Base-by-base conservation (phyloP, 192 early-diverging fungal genomes). In the Thoreauomyces humboldtii region DNA sequence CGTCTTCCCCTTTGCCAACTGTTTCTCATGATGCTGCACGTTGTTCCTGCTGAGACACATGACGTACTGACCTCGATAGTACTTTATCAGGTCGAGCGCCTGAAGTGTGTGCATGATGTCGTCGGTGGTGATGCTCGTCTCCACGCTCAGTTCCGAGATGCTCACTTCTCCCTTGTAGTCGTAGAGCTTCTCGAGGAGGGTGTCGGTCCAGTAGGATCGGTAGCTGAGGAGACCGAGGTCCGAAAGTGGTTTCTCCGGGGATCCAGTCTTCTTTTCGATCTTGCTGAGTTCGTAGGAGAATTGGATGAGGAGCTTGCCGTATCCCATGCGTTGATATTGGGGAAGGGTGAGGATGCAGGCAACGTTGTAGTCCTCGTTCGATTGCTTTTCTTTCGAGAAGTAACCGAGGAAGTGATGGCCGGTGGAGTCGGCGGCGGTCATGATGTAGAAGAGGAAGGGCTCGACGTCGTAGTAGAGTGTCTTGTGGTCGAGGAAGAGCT, bases 301-400 rank as follows among this genome's bases (percentile, higher is more conserved):
- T 35, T 86, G 82, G 57, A 99, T 99, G 58, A 99, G 69, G 33
- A 95, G 76, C 36, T 92, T 89, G 4, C 97, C 97, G 70, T 86
- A 99, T 17, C 97, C 97, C 86, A 86, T 90, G 27, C 95, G 81
- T 79, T 99, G 97, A 67, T 94, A 89, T 69, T 96, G 94, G 12
- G 97, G 97, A 57, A 99, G 80, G 11, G 97, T 99, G 52, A 99
- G 71, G 61, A 99, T 99, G 78, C 97, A 99, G 0, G 97, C 95
- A 24, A 99, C 79, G 73, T 99, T 99, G 80, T 97, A 99, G 53
- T 93, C 91, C 52, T 96, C 93, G 0, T 88, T 77, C 1, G 91
- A 93, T 69, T 96, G 95, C 77, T 99, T 99, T 66, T 99, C 97
- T 72, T 99, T 99, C 50, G 92, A 95, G 72, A 99, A 99, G 73